phyloP scores from a whole-genome alignment of 2,329 filamentous ascomycete species.

The Gaeumannomyces sp. region DNA sequence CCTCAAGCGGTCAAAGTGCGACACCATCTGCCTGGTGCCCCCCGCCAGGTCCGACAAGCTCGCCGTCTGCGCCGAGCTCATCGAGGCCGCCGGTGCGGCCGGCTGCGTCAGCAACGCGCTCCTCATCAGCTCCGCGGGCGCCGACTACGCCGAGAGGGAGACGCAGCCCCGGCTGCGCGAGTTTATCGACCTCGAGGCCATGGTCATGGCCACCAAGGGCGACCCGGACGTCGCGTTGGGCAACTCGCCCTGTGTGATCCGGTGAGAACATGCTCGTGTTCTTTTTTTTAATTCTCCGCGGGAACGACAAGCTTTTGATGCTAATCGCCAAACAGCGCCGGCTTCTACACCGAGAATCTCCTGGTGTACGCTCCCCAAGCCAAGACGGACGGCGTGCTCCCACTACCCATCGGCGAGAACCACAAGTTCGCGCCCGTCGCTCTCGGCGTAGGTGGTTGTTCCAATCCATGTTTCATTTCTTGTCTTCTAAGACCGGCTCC shows the following conservation, averaged over 20 bases:
- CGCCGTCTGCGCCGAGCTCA: constrained; percentile 38
- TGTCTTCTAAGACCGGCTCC: too few relatives aligned
- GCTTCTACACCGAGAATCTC: too few relatives aligned
- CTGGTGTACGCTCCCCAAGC: constrained; percentile 33
- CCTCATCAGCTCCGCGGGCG: constrained; percentile 41
- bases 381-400: constrained; percentile 35
- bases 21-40: constrained; percentile 44
- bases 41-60: constrained; percentile 39
- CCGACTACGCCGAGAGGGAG: constrained; percentile 41
- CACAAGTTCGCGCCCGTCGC: constrained; percentile 46
- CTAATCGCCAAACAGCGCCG: too few relatives aligned
- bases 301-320: too few relatives aligned
- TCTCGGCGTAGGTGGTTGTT: constrained; percentile 30
- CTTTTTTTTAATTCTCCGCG: too few relatives aligned
- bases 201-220: constrained; percentile 37
- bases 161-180: constrained; percentile 43
- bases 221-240: constrained; percentile 28
- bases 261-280: too few relatives aligned
- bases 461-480: too few relatives aligned
- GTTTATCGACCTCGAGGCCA: constrained; percentile 43
- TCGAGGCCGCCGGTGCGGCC: constrained; percentile 37
- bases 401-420: constrained; percentile 38
- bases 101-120: constrained; percentile 35
- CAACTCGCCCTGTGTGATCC: too few relatives aligned
- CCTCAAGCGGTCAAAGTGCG: constrained; percentile 35